Evolutionary conservation across 192 early-diverging fungal genomes (phyloP).

Genomic region (Thoreauomyces humboldtii): DNA sequence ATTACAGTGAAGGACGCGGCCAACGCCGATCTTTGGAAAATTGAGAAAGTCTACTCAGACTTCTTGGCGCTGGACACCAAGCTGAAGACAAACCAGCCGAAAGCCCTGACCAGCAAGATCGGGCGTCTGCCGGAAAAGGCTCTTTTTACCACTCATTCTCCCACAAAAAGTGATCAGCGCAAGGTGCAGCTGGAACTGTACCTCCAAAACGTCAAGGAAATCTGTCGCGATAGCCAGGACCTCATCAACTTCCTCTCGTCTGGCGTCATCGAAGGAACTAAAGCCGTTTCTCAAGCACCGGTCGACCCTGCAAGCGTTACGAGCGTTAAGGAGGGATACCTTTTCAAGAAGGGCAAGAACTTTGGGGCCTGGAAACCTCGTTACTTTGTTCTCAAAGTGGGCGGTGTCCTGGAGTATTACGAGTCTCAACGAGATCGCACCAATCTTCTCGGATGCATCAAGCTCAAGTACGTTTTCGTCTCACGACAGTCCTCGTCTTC

Average conservation of each 20-base stretch:
- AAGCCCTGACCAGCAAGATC: conserved; percentile 49
- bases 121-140: conserved; percentile 82
- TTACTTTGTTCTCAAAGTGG: conserved; percentile 60
- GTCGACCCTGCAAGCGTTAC: not conserved
- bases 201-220: conserved; percentile 65
- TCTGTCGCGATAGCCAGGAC: conserved; percentile 48
- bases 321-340: conserved; percentile 74
- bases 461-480: conserved; percentile 72
- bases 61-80: conserved; percentile 77
- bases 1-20: conserved; percentile 46
- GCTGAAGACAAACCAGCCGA: conserved; percentile 35
- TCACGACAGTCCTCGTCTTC: conserved; percentile 37
- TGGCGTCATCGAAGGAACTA: conserved; percentile 41
- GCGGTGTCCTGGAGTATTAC: conserved; percentile 70
- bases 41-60: conserved; percentile 87
- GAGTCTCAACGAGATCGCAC: conserved; percentile 74
- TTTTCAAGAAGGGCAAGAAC: conserved; percentile 91
- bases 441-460: conserved; percentile 68
- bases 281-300: too few species aligned
- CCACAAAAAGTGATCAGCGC: conserved; percentile 82
- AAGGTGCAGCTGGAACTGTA: conserved; percentile 83
- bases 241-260: conserved; percentile 72
- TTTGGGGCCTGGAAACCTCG: conserved; percentile 97
- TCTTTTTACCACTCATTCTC: conserved; percentile 76
- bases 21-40: conserved; percentile 62